A percentile compares a stretch with the other conserved stretches of the same genome.
Evolutionary conservation across 2,329 filamentous ascomycete genomes (phyloP).

Genomic region (Corynespora cassiicola): DNA sequence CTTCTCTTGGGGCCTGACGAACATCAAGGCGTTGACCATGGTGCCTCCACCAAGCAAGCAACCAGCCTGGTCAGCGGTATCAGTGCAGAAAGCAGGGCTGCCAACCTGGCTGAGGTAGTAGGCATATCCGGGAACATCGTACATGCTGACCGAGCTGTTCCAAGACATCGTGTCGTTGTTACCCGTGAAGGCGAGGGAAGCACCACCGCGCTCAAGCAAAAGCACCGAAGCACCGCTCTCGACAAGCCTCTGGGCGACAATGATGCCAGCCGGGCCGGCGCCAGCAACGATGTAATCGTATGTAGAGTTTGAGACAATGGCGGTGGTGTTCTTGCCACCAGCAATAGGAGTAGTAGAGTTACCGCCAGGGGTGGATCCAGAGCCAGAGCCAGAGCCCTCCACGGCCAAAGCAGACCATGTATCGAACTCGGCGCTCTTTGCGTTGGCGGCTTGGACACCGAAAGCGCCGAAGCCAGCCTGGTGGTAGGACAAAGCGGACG

Average conservation of each 20-base stretch:
- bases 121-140: slow-evolving; percentile 44
- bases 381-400: slow-evolving; percentile 14
- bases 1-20: slow-evolving; percentile 37
- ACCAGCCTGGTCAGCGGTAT: slow-evolving; percentile 74
- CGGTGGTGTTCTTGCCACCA: slow-evolving; percentile 36
- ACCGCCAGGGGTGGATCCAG: slow-evolving; percentile 20
- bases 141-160: slow-evolving; percentile 45
- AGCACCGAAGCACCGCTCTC: slow-evolving; percentile 70
- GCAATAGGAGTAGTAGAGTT: slow-evolving; percentile 26
- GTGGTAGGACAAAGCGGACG: slow-evolving; percentile 36
- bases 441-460: slow-evolving; percentile 34
- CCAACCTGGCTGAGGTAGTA: slow-evolving; percentile 41
- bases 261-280: slow-evolving; percentile 66
- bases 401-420: slow-evolving; percentile 44
- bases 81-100: slow-evolving; percentile 57
- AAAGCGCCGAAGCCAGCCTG: slow-evolving; percentile 41
- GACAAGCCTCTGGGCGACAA: slow-evolving; percentile 64
- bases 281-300: slow-evolving; percentile 69
- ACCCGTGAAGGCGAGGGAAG: slow-evolving; percentile 38
- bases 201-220: slow-evolving; percentile 55
- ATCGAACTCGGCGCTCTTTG: slow-evolving; percentile 37
- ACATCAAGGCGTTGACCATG: slow-evolving; percentile 62
- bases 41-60: slow-evolving; percentile 73
- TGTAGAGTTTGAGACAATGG: slow-evolving; percentile 51
- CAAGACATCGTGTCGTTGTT: slow-evolving; percentile 35